These are phyloP conservation scores for Saccharomycopsis selenospora DNA, from an alignment of 805 yeast genomes.

Conservation along the genomic window DNA sequence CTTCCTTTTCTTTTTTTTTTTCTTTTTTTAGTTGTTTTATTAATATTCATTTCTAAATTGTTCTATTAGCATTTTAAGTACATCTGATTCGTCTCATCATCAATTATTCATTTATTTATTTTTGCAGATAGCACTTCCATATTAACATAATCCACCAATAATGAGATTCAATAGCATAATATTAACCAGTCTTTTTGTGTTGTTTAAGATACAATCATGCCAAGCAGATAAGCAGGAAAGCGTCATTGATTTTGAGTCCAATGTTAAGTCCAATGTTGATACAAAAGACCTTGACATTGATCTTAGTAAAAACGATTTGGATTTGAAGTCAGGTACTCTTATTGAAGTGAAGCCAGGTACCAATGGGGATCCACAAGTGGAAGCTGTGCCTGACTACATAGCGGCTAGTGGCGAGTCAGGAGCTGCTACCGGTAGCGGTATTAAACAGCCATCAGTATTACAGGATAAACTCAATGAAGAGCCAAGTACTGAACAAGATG, in stretches of 20 bases:
- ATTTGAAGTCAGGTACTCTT: conserved; percentile 7
- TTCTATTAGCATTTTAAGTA: no score
- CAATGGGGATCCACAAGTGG: background rate
- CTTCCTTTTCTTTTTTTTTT: no score
- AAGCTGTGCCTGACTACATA: background rate
- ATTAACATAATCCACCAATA: no score
- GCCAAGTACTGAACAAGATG: conserved; percentile 1
- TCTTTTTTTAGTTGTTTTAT: no score
- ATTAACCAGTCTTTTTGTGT: background rate
- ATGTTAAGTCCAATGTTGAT: conserved; percentile 12
- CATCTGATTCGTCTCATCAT: no score
- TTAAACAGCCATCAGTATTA: background rate
- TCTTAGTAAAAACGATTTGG: background rate
- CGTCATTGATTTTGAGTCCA: background rate
- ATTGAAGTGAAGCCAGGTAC: conserved; percentile 12
- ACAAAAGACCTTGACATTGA: conserved; percentile 11
- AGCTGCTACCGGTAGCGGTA: background rate
- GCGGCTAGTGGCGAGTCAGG: background rate
- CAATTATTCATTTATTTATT: no score
- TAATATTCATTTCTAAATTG: background rate
- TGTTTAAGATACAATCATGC: background rate
- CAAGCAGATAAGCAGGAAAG: no score
- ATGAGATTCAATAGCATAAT: no score
- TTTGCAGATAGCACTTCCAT: no score
- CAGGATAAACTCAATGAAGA: no score